Evolutionary conservation across 495 filamentous ascomycete species (phyloP).

Genomic region (Aspergillus cavernicola): DNA sequence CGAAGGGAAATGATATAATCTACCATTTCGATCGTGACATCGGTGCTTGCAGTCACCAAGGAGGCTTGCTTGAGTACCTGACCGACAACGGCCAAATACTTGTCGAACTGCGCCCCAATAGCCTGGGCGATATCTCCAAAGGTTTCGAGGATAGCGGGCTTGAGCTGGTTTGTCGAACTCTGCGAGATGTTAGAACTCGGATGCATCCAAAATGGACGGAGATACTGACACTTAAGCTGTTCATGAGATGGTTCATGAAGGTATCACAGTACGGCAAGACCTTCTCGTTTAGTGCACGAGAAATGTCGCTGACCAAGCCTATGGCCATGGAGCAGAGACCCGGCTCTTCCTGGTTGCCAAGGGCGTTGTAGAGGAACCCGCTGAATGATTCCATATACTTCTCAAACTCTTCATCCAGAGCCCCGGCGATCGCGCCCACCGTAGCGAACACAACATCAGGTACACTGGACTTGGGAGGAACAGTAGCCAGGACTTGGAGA

Average conservation of each 20-base stretch:
- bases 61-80: slow-evolving; percentile 92
- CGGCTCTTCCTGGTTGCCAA: slow-evolving; percentile 92
- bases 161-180: slow-evolving; percentile 86
- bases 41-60: slow-evolving; percentile 64
- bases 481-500: slow-evolving; percentile 72
- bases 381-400: slow-evolving; percentile 96
- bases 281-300: slow-evolving; percentile 81
- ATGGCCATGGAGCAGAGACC: slow-evolving; percentile 95
- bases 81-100: slow-evolving; percentile 85
- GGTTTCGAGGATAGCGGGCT: slow-evolving; percentile 94
- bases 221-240: slow-evolving; percentile 72
- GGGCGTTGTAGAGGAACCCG: slow-evolving; percentile 86
- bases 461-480: slow-evolving; percentile 84
- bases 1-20: slow-evolving; percentile 93
- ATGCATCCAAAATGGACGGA: slow-evolving; percentile 28
- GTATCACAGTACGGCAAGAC: slow-evolving; percentile 91
- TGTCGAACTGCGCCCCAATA: slow-evolving; percentile 88
- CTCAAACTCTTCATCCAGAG: slow-evolving; percentile 84
- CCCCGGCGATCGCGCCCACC: slow-evolving; percentile 79
- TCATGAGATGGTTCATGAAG: slow-evolving; percentile 96
- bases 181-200: slow-evolving; percentile 44
- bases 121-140: slow-evolving; percentile 98
- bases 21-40: slow-evolving; percentile 81
- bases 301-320: slow-evolving; percentile 92
- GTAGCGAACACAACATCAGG: slow-evolving; percentile 90